Base-by-base conservation (phyloP, 139 green algal species). In the Mesotaenium endlicherianum region DNA sequence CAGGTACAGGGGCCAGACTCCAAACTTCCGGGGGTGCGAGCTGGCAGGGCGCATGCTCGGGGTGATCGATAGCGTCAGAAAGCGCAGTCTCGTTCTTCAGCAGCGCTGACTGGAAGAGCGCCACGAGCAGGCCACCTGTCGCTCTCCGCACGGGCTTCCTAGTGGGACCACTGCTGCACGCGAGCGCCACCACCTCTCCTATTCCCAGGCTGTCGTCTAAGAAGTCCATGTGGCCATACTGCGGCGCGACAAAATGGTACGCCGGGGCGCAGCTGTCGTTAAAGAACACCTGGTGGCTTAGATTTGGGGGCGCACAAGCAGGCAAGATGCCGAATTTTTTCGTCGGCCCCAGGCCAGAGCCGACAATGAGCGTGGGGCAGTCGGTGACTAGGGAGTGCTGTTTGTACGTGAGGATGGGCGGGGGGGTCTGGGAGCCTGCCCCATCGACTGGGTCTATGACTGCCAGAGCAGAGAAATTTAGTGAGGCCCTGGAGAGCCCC, bases 181-280 rank as follows among this genome's bases (percentile, higher is more conserved):
- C 39, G n/a, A 34, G 42, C 26, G n/a, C 36, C 34, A 77, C 77
- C 38, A 81, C 11, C 50, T 30, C n/a, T 49, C 45, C 74, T 8
- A 26, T 30, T 0, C 58, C 39, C 49, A 83, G 34, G 2, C 39
- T 45, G 64, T 87, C 81, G 30, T 87, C 75, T 3, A 87, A 57
- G 78, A 87, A 83, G 60, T 87, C 74, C 80, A 87, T 76, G 16
- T 87, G 81, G 74, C 81, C 81, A n/a, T 4, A 85, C 31, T 87
- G 77, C 20, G 30, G 42, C 47, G 39, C 74, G 31, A 87, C 42
- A 86, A 84, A 87, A 53, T 87, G 81, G 76, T 87, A 87, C 26
- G 31, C 76, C 42, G 42, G 81, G 3, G 39, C 26, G 30, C 36
- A 14, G 38, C 34, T 55, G 74, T 85, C 81, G 4, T 17, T 31